A percentile compares a stretch with the other conserved stretches of the same genome.
Evolutionary conservation across 495 filamentous ascomycete genomes (phyloP).

Genomic region (Hyaloscypha bicolor): DNA sequence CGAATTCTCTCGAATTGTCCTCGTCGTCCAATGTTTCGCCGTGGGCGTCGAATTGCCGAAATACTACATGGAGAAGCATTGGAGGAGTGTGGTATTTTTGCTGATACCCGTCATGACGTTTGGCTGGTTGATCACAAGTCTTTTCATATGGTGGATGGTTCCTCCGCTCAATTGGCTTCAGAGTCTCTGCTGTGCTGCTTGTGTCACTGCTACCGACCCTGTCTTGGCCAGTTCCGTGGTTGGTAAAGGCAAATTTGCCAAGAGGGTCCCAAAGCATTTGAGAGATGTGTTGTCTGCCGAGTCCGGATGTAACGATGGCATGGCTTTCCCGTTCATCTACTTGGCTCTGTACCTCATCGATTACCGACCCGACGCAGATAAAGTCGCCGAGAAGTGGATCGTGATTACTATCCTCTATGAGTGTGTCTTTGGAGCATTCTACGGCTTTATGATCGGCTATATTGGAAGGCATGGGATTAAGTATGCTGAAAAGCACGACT

Average conservation of each 20-base stretch:
- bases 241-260: conserved; percentile 98
- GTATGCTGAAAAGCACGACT: conserved; percentile 76
- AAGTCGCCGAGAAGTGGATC: conserved; percentile 86
- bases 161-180: conserved; percentile 82
- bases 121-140: conserved; percentile 91
- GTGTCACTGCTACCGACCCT: conserved; percentile 97
- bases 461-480: conserved; percentile 88
- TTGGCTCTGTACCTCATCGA: conserved; percentile 84
- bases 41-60: conserved; percentile 98
- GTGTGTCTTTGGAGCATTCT: conserved; percentile 90
- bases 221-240: conserved; percentile 98
- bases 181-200: conserved; percentile 82
- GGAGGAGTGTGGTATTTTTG: conserved; percentile 87
- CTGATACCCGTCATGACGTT: conserved; percentile 96
- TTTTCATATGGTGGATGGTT: conserved; percentile 98
- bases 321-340: conserved; percentile 99
- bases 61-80: conserved; percentile 97
- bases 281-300: conserved; percentile 94
- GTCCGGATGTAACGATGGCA: conserved; percentile 99
- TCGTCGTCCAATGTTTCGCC: conserved; percentile 99
- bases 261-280: conserved; percentile 94
- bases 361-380: conserved; percentile 65
- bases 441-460: conserved; percentile 87
- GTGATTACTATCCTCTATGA: conserved; percentile 92
- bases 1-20: conserved; percentile 94